phyloP scores from a whole-genome alignment of 306 rosid genomes.

The Cicer arietinum region DNA sequence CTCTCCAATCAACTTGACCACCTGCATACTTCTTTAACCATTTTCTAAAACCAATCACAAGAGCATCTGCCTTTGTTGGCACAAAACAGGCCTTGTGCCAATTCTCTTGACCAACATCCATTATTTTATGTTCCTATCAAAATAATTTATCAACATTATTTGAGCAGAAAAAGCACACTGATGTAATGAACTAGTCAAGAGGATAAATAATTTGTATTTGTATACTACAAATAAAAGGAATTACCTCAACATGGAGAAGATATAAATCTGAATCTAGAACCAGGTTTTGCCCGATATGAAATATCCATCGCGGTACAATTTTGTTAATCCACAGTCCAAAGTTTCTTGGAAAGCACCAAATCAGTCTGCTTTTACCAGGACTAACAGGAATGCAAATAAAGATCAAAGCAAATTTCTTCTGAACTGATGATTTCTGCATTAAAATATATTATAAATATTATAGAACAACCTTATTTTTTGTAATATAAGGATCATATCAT shows the following conservation, averaged over 20 bases:
- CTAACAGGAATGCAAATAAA: slow-evolving; percentile 87
- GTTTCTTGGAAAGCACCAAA: slow-evolving; percentile 92
- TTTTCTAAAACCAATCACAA: slow-evolving; percentile 79
- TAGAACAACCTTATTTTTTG: background rate
- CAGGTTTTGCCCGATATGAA: slow-evolving; percentile 83
- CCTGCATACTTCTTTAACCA: slow-evolving; percentile 86
- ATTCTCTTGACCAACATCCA: slow-evolving; percentile 60
- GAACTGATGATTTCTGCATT: slow-evolving; percentile 59
- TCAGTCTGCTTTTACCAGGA: slow-evolving; percentile 92
- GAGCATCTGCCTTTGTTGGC: slow-evolving; percentile 87
- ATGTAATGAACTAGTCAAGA: slow-evolving; percentile 26
- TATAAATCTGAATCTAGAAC: slow-evolving; percentile 91
- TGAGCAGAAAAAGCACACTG: background rate
- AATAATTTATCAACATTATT: slow-evolving; percentile 40
- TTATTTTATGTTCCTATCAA: slow-evolving; percentile 68
- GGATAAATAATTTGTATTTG: slow-evolving; percentile 20
- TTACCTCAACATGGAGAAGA: slow-evolving; percentile 95
- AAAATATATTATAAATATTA: slow-evolving; percentile 1
- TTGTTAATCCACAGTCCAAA: slow-evolving; percentile 73
- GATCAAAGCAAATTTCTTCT: slow-evolving; percentile 51
- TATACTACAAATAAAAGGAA: background rate
- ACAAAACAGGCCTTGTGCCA: slow-evolving; percentile 91
- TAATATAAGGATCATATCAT: background rate
- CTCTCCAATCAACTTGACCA: slow-evolving; percentile 88
- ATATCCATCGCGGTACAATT: slow-evolving; percentile 87